These are phyloP conservation scores for Funneliformis geosporum DNA, from an alignment of 192 early-diverging fungal species.

Conservation along the genomic window DNA sequence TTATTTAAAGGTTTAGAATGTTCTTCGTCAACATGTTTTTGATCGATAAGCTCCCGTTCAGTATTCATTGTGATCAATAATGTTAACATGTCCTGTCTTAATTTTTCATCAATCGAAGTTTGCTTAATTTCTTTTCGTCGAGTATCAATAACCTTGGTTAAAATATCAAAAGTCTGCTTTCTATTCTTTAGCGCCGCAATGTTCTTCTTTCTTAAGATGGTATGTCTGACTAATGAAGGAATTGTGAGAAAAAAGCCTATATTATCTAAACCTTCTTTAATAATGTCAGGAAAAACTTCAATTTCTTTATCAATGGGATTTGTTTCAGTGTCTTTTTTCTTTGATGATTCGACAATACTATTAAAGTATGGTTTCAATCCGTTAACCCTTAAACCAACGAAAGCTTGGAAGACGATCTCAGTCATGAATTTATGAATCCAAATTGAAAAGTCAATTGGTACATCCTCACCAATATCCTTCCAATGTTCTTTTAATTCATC, in stretches of 20 bases:
- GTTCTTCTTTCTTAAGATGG: not conserved
- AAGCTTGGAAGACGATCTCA: not conserved
- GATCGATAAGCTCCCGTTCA: not conserved
- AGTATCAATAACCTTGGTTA: not conserved
- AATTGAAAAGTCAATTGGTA: not conserved
- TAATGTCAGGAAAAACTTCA: not conserved
- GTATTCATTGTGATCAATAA: conserved; percentile 11
- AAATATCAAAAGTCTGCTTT: not conserved
- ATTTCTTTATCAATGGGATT: not conserved
- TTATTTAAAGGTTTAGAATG: not conserved
- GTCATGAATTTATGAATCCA: not conserved
- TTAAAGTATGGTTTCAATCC: not conserved
- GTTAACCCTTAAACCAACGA: not conserved
- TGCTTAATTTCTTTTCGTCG: conserved; percentile 16
- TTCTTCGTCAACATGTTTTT: not conserved
- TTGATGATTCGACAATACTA: not conserved
- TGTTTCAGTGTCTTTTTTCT: not conserved
- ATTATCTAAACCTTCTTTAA: not conserved
- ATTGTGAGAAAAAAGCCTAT: not conserved
- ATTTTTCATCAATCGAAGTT: not conserved
- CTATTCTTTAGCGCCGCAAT: not conserved
- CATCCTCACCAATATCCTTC: not conserved
- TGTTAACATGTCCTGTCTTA: conserved; percentile 13
- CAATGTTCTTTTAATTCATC: not conserved
- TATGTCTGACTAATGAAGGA: not conserved